Evolutionary conservation across 225 moss, liverwort and hornwort genomes (phyloP).

Genomic region (Anthoceros angustus): DNA sequence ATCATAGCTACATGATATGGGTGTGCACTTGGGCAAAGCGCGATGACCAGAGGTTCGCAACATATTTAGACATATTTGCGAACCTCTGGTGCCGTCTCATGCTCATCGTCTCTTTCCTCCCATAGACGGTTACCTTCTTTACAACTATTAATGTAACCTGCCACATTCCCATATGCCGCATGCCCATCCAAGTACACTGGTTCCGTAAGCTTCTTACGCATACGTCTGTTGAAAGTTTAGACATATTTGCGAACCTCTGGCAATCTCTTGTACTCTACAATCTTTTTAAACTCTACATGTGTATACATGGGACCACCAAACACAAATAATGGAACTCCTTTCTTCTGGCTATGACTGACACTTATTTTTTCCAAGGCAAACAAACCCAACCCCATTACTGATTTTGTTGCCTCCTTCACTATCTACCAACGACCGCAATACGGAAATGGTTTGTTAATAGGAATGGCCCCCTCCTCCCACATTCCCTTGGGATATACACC

Average conservation of each 20-base stretch:
- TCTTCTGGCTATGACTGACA: neutral
- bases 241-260: neutral
- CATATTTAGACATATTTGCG: too few relatives aligned
- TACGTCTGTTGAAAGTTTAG: neutral
- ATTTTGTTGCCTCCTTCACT: neutral
- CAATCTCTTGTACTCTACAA: neutral
- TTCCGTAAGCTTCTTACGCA: neutral
- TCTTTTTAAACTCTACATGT: neutral
- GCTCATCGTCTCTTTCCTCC: neutral
- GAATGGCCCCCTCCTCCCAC: neutral
- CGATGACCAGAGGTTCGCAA: too few relatives aligned
- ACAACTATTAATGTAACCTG: neutral
- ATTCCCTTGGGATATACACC: neutral
- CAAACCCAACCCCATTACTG: neutral
- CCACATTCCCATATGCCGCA: neutral
- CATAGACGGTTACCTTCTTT: neutral
- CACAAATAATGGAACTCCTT: neutral
- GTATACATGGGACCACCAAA: neutral
- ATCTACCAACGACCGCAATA: neutral
- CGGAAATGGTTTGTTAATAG: neutral
- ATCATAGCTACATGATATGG: too few relatives aligned
- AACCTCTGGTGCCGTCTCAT: too few relatives aligned
- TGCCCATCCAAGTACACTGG: neutral
- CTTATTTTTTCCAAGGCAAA: neutral
- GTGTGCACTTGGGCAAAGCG: too few relatives aligned